Evolutionary conservation across 345 rosid genomes (phyloP), one percentile per base, ranked within the genome.

Genomic region (Psidium guajava): DNA sequence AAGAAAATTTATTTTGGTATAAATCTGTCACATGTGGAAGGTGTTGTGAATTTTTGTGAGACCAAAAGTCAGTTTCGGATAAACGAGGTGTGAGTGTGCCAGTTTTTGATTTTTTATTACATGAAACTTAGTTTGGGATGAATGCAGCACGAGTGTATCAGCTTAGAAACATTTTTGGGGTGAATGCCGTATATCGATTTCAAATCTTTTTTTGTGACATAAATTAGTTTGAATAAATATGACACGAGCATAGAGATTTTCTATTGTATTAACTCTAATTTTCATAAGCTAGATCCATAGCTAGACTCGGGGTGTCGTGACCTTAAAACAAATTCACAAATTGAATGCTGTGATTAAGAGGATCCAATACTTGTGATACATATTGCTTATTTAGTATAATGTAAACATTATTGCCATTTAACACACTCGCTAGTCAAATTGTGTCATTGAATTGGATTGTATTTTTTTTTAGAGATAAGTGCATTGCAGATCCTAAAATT

Each of bases 101-200:
- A 0, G 2, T 64, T 28, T 64, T 28, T 8, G 5, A 32, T 42
- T 7, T 64, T 28, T 64, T 20, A 0, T 32, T 21, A 8, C 44
- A 32, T 4, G 44, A 28, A 64, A 64, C 74, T 16, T 64, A 64
- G 18, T 8, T 64, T 64, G 77, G 42, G 6, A 2, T 32, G 32
- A 28, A 16, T 64, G 36, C 6, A 0, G 3, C 21, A 8, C 4
- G 44, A 9, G 9, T 4, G 10, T 32, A 64, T 16, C 0, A 0
- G 2, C 32, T 64, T 64, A 8, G 36, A 4, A 32, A 50, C 13
- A 2, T 21, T 15, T 64, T 61, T 61, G 74, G 21, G 21, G 11
- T 15, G 73, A 61, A 28, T 61, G 73, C 11, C 18, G 18, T 8
- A 15, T 7, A 7, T 3, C 0, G 4, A 11, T 18, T 28, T 61